These are phyloP conservation scores for Cucurbita moschata DNA, from an alignment of 306 rosid genomes.

Conservation along the genomic window DNA sequence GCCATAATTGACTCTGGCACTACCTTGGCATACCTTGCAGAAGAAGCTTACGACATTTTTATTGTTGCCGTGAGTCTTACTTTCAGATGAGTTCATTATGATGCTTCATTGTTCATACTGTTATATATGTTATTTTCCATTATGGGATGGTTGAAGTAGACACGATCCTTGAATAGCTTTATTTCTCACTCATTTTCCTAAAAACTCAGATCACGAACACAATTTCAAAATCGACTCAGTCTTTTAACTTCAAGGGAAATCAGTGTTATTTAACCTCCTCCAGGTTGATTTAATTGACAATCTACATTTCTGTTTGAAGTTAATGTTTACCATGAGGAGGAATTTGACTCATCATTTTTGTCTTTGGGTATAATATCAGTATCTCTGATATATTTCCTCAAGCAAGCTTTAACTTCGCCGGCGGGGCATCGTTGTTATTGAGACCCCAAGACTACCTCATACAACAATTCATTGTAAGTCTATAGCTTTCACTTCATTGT, in stretches of 20 bases:
- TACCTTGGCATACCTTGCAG: conserved; percentile 91
- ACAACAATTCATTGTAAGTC: conserved; percentile 76
- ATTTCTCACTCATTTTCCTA: conserved; percentile 1
- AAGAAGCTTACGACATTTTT: conserved; percentile 71
- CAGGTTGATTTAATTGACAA: conserved; percentile 28
- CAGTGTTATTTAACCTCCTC: conserved; percentile 58
- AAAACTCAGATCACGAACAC: conserved; percentile 32
- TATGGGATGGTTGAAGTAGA: neutral
- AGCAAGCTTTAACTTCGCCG: conserved; percentile 83
- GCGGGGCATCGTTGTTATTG: conserved; percentile 57
- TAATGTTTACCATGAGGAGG: neutral
- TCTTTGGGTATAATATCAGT: conserved; percentile 17
- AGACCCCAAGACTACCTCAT: conserved; percentile 86
- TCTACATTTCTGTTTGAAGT: neutral
- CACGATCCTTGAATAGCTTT: neutral
- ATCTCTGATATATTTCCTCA: conserved; percentile 65
- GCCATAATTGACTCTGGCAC: conserved; percentile 96
- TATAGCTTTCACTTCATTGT: neutral
- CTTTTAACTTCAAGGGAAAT: conserved; percentile 45
- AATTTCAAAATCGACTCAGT: conserved; percentile 51
- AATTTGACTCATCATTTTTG: neutral
- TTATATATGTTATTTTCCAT: neutral
- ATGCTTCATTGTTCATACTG: conserved; percentile 1
- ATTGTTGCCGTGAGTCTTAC: conserved; percentile 62
- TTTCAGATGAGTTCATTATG: conserved; percentile 8